These are phyloP conservation scores for Solanum sejunctum DNA, from an alignment of 257 asterid species.

Conservation along the genomic window DNA sequence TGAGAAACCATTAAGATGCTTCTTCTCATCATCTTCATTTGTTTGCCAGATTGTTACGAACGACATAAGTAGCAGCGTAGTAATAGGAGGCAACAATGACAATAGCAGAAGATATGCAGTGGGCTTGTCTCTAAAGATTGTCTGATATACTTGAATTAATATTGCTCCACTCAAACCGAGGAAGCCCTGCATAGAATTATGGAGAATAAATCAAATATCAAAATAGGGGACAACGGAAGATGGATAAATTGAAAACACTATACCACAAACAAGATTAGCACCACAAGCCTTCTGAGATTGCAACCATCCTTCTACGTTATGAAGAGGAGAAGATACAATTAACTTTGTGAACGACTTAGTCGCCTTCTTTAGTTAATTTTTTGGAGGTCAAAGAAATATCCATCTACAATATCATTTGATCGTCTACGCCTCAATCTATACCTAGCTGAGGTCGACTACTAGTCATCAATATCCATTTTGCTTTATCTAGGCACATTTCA, in stretches of 20 bases:
- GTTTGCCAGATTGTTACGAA: slow-evolving; percentile 44
- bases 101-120: slow-evolving; percentile 60
- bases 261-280: background rate
- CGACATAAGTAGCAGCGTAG: slow-evolving; percentile 57
- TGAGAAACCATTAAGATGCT: slow-evolving; percentile 57
- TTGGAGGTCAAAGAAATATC: background rate
- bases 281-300: background rate
- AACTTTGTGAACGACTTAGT: background rate
- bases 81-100: background rate
- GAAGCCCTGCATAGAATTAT: slow-evolving; percentile 47
- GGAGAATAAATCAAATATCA: background rate
- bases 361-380: background rate
- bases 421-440: background rate
- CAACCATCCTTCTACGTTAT: background rate
- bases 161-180: slow-evolving; percentile 95
- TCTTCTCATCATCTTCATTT: slow-evolving; percentile 54
- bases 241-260: background rate
- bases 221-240: background rate
- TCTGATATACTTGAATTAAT: slow-evolving; percentile 58
- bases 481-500: background rate
- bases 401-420: background rate
- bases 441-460: background rate
- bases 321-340: background rate
- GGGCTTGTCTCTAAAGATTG: slow-evolving; percentile 57
- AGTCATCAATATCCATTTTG: background rate